Percentiles rank a stretch among this genome's conserved stretches.
Conservation (phyloP, 192 early-diverging fungal species). For the Gamsiella multidivaricata region DNA sequence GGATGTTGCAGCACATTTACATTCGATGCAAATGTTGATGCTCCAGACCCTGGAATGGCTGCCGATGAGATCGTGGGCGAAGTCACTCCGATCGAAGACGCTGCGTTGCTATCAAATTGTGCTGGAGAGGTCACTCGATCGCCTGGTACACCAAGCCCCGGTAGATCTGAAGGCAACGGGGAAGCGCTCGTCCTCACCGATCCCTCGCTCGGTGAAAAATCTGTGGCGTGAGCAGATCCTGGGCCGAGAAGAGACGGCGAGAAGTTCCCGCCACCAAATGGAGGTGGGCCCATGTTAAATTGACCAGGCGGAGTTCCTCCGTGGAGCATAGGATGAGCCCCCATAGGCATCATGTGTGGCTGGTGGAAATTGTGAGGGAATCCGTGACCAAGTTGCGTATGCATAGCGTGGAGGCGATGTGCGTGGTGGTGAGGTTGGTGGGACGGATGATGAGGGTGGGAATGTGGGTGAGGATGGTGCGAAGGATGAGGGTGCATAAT, state of each 20-base stretch:
- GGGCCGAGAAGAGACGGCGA: conserved; percentile 13
- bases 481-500: conserved; percentile 51
- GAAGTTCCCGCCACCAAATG: conserved; percentile 12
- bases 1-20: neutral
- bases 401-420: conserved; percentile 26
- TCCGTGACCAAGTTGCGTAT: conserved; percentile 30
- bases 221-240: neutral
- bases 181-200: neutral
- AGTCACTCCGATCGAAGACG: neutral
- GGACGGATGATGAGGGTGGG: conserved; percentile 39
- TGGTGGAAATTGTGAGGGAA: conserved; percentile 40
- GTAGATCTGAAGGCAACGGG: neutral
- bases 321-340: conserved; percentile 31
- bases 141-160: neutral
- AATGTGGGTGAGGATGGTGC: conserved; percentile 39
- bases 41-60: neutral
- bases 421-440: conserved; percentile 16
- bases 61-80: conserved; percentile 4
- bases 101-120: conserved; percentile 2
- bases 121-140: conserved; percentile 11
- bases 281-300: conserved; percentile 22
- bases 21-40: neutral
- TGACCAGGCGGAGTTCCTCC: conserved; percentile 9
- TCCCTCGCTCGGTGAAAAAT: conserved; percentile 12
- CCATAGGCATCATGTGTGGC: conserved; percentile 28